Percentiles rank a stretch among this genome's conserved stretches.
Conservation (phyloP, 176 grass and related monocot species). For the Ampelocalamus luodianensis region DNA sequence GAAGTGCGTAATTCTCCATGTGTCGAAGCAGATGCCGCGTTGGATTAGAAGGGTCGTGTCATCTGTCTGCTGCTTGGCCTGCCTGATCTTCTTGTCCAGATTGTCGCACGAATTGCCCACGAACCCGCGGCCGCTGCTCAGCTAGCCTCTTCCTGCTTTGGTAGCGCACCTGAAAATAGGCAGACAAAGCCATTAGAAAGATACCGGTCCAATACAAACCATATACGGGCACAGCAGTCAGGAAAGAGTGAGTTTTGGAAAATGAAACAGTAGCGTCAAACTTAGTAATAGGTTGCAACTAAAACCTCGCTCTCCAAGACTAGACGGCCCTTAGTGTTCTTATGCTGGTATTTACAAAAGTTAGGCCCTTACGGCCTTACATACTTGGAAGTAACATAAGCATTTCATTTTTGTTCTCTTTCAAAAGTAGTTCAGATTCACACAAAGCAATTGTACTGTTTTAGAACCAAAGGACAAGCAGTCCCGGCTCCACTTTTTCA, state of each 20-base stretch:
- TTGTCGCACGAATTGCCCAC: slow-evolving; percentile 86
- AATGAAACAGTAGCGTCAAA: not conserved
- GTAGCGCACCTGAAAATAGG: slow-evolving; percentile 74
- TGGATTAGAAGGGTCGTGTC: slow-evolving; percentile 23
- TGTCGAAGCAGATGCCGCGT: not conserved
- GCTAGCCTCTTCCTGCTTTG: slow-evolving; percentile 93
- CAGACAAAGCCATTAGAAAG: slow-evolving; percentile 51
- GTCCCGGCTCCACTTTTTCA: too few relatives aligned
- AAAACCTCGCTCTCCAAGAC: slow-evolving; percentile 6
- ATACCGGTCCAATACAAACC: slow-evolving; percentile 13
- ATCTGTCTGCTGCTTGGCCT: slow-evolving; percentile 60
- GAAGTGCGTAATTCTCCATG: slow-evolving; percentile 35
- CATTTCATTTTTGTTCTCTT: not conserved
- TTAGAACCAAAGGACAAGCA: not conserved
- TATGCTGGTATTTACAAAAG: not conserved
- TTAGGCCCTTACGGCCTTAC: not conserved
- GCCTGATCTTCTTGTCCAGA: slow-evolving; percentile 48
- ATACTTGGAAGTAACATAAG: slow-evolving; percentile 14
- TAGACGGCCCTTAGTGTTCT: not conserved
- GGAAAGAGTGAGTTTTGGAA: not conserved
- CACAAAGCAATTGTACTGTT: not conserved
- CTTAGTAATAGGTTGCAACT: not conserved
- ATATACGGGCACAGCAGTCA: not conserved
- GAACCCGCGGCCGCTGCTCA: slow-evolving; percentile 77
- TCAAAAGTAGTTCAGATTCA: not conserved